Base-by-base conservation (phyloP, 1,284 basidiomycete genomes). In the Microbotryomycetes sp. region DNA sequence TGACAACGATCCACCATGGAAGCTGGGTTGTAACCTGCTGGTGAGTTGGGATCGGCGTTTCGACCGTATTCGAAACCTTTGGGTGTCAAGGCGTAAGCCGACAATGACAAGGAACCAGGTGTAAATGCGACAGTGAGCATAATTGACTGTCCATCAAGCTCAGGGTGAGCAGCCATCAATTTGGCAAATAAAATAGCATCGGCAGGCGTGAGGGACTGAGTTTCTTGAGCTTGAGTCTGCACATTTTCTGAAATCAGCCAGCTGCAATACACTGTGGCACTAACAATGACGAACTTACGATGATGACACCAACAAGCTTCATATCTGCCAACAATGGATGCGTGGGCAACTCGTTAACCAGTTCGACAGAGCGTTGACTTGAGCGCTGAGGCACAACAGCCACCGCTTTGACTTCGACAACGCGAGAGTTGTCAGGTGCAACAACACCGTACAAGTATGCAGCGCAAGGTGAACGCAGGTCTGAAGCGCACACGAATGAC, bases 1-100 rank as follows among this genome's bases (percentile, higher is more conserved):
- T 99, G 96, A 28, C 96, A 92, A 32, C 91, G 85, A 75, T 96
- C 93, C 3, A 92, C 93, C 94, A 97, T 97, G 69, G 89, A 91
- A 4, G 71, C 69, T 28, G 92, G 88, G 75, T 94, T 97, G 81
- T 94, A 98, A 49, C 92, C 92, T 54, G 70, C 67, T 16, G 71
- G 71, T 26, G 69, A 60, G 63, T 72, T 72, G 25, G 71, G 71
- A 56, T 72, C 71, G 47, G 70, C 63, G 76, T 97, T 97, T 68
- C 96, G 81, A 49, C 94, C 94, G 94, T 94, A 98, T 75, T 99
- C 96, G 76, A 98, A 98, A 19, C 96, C 96, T 56, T 73, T 74
- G 14, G 73, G 86, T 82, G 87, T 87, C 56, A 98, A 78, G 45
- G 85, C 88, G 79, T 97, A 92, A 0, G 94, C 88, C 48, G 92